Percentiles rank a stretch among this genome's conserved stretches.
Evolutionary conservation across 495 filamentous ascomycete genomes (phyloP).

Genomic region (Neurospora pannonica): DNA sequence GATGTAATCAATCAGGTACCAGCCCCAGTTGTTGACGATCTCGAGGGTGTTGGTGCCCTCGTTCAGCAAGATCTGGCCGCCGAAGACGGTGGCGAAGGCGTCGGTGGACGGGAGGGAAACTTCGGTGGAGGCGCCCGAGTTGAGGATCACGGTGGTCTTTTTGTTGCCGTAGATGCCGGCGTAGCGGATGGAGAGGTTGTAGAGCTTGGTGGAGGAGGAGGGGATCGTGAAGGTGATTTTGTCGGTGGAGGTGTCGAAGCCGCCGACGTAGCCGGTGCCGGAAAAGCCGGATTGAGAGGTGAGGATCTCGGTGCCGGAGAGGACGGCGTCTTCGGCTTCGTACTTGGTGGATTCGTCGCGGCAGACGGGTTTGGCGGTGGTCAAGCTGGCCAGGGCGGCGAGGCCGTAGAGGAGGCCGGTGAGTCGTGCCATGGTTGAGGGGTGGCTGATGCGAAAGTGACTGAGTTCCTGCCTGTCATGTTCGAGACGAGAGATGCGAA

Average conservation of each 20-base stretch:
- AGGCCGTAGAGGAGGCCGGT: background rate
- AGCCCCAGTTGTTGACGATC: constrained; percentile 39
- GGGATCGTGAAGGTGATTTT: constrained; percentile 29
- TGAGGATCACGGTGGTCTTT: constrained; percentile 30
- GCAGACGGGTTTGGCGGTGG: background rate
- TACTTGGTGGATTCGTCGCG: constrained; percentile 9
- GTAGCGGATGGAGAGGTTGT: constrained; percentile 31
- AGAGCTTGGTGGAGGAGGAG: constrained; percentile 22
- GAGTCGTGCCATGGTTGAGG: background rate
- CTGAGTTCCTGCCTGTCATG: background rate
- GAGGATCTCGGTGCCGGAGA: constrained; percentile 26
- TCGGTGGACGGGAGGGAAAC: constrained; percentile 24
- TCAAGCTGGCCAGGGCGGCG: background rate
- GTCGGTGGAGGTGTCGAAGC: constrained; percentile 30
- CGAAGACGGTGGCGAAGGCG: constrained; percentile 20
- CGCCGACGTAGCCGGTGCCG: constrained; percentile 35
- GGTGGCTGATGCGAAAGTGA: background rate
- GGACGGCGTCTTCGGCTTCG: constrained; percentile 31
- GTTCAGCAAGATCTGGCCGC: constrained; percentile 34
- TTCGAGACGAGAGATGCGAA: background rate
- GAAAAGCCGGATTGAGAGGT: constrained; percentile 23
- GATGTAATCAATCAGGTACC: constrained; percentile 37
- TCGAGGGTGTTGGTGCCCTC: constrained; percentile 33
- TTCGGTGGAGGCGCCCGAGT: constrained; percentile 27
- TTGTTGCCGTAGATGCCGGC: constrained; percentile 35